phyloP scores from a whole-genome alignment of 768 basidiomycete genomes.

The Termitomyces sp. region DNA sequence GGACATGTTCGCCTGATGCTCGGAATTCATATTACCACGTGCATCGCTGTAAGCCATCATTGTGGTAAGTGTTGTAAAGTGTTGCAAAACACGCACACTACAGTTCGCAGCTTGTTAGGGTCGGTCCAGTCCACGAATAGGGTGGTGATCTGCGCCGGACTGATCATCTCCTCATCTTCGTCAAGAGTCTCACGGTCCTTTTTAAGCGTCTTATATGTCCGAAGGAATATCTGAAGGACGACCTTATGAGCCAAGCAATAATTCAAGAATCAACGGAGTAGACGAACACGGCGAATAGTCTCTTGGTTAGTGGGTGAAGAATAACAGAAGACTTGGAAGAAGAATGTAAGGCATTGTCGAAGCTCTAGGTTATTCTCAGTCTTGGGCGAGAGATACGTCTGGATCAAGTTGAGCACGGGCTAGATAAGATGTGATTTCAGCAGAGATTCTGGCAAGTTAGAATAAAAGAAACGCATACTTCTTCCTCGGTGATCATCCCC shows the following conservation, averaged over 20 bases:
- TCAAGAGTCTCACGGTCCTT: conserved; percentile 50
- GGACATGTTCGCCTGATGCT: conserved; percentile 24
- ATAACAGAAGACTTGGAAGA: conserved; percentile 85
- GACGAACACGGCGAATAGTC: conserved; percentile 61
- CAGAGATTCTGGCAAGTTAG: conserved; percentile 17
- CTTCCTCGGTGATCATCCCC: conserved; percentile 71
- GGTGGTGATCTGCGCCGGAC: conserved; percentile 51
- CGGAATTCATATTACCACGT: conserved; percentile 25
- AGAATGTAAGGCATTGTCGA: conserved; percentile 82
- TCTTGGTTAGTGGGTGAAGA: conserved; percentile 75
- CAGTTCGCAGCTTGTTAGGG: conserved; percentile 54
- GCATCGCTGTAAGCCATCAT: conserved; percentile 17
- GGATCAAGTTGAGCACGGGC: conserved; percentile 37
- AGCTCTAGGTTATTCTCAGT: conserved; percentile 81
- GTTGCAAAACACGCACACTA: conserved; percentile 9
- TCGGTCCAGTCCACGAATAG: conserved; percentile 80
- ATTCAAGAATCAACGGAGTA: neutral
- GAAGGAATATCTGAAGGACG: conserved; percentile 50
- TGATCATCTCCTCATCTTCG: conserved; percentile 58
- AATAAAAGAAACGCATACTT: conserved; percentile 42
- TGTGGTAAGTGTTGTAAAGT: neutral
- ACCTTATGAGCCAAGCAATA: neutral
- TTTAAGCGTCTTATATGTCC: conserved; percentile 49
- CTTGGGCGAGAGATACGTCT: conserved; percentile 74
- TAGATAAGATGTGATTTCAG: conserved; percentile 39